Evolutionary conservation across 2,329 filamentous ascomycete genomes (phyloP), one percentile per base, ranked within the genome.

Genomic region (Claviceps humidiphila): DNA sequence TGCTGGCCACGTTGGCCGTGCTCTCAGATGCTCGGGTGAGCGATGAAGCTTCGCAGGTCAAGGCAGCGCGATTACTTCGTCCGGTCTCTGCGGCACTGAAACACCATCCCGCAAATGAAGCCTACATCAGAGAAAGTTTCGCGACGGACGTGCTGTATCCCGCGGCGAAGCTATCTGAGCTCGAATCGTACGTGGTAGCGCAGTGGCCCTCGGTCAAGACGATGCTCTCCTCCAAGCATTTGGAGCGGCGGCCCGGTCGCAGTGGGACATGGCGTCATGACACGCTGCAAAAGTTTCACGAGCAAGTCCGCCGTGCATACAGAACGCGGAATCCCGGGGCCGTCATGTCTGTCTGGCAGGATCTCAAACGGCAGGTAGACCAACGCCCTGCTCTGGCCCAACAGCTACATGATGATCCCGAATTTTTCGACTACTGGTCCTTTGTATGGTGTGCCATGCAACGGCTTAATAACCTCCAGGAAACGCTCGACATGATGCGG

Each of bases 401-500:
- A 11, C 60, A 65, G 22, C 56, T 72, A n/a, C 62, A 59, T n/a
- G 53, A 60, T 6, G 61, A 66, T 26, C 58, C 61, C 1, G 64
- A 69, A 16, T 63, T 68, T 5, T 58, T 73, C 40, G 67, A 73
- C 55, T 72, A 62, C 40, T 69, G 68, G 60, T 54, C 71, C 22
- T 69, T 69, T 50, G 62, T 70, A 2, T 67, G 67, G 63, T 73
- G 71, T 51, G 65, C 66, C 6, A 51, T 66, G 2, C 60, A 63
- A 1, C 61, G 62, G 9, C 54, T 60, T 2, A 42, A 52, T n/a
- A 58, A 57, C 53, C 50, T 68, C 13, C 63, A 68, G 48, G 65
- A 69, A 50, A 64, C 63, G 4, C 65, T 75, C 59, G 66, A 69
- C 37, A 52, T 68, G 44, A 77, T 77, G 72, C 57, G 62, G 37